A percentile compares a stretch with the other conserved stretches of the same genome.
phyloP scores from a whole-genome alignment of 139 green algal genomes.

The Closterium sp. region DNA sequence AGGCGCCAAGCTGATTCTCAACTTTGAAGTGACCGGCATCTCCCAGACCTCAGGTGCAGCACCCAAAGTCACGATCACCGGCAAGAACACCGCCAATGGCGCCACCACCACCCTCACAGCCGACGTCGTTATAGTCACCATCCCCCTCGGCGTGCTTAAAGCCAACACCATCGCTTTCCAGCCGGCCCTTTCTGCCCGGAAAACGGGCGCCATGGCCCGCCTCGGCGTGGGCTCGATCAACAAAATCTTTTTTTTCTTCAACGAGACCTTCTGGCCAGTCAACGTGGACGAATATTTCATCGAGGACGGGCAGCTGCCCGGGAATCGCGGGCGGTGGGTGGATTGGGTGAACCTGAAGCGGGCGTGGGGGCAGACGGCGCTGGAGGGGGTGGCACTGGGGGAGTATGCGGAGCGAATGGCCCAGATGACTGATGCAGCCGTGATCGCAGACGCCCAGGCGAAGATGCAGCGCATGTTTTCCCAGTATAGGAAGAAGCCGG shows the following conservation, averaged over 20 bases:
- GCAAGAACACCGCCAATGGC: neutral
- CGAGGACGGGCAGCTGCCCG: neutral
- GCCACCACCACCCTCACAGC: constrained; percentile 37
- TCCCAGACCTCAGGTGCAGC: neutral
- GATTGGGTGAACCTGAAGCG: constrained; percentile 3
- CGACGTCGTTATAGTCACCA: constrained; percentile 38
- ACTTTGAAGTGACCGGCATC: neutral
- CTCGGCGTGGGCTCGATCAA: constrained; percentile 44
- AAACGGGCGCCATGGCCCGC: constrained; percentile 12
- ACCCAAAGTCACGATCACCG: no score
- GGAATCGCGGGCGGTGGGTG: neutral
- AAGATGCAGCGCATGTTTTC: constrained; percentile 71
- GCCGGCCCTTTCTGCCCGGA: constrained; percentile 30
- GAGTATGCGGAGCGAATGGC: constrained; percentile 63
- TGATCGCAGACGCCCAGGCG: constrained; percentile 64
- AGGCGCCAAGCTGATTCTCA: neutral
- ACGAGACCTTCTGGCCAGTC: constrained; percentile 41
- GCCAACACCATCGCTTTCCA: constrained; percentile 21
- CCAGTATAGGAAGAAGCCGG: neutral
- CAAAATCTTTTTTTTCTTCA: constrained; percentile 45
- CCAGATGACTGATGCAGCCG: constrained; percentile 29
- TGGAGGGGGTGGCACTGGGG: constrained; percentile 77
- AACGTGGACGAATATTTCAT: constrained; percentile 61
- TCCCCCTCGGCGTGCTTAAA: constrained; percentile 46
- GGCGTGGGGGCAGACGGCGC: constrained; percentile 57